These are phyloP conservation scores for Bertia moriformis DNA, from an alignment of 2,329 filamentous ascomycete genomes.

Conservation along the genomic window DNA sequence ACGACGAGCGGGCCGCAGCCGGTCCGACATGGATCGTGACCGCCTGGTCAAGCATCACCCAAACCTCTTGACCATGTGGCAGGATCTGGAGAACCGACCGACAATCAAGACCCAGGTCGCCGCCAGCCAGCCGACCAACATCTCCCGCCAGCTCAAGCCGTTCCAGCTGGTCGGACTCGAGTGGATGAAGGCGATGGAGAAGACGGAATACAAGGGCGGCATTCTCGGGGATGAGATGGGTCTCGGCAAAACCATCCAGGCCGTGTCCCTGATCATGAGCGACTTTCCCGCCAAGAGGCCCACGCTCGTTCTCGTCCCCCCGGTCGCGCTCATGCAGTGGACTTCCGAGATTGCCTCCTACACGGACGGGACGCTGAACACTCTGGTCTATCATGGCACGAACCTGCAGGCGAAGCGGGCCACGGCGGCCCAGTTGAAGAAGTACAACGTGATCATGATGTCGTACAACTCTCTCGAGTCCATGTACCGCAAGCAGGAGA, in stretches of 20 bases:
- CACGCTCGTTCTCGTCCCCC: conserved; percentile 92
- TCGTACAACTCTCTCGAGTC: conserved; percentile 78
- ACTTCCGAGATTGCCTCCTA: conserved; percentile 88
- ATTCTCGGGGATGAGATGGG: conserved; percentile 97
- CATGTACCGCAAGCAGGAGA: conserved; percentile 48
- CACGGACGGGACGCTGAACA: conserved; percentile 65
- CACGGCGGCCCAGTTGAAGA: conserved; percentile 74
- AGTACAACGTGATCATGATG: conserved; percentile 87
- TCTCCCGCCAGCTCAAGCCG: conserved; percentile 72
- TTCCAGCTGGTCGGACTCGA: conserved; percentile 88
- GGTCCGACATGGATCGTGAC: too few relatives aligned
- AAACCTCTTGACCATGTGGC: too few relatives aligned
- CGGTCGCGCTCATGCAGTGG: conserved; percentile 94
- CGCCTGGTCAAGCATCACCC: too few relatives aligned
- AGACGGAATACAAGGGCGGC: conserved; percentile 72
- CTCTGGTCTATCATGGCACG: conserved; percentile 78
- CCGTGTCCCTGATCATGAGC: conserved; percentile 94
- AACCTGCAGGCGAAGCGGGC: conserved; percentile 62
- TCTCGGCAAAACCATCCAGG: conserved; percentile 95
- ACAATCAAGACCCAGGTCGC: too few relatives aligned
- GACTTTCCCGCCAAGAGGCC: too few relatives aligned
- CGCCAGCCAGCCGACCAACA: conserved; percentile 60
- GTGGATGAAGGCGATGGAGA: conserved; percentile 89
- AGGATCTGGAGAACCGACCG: too few relatives aligned
- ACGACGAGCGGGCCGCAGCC: too few relatives aligned